Conservation (phyloP, 2,329 filamentous ascomycete species). For the Corinectria fuckeliana region DNA sequence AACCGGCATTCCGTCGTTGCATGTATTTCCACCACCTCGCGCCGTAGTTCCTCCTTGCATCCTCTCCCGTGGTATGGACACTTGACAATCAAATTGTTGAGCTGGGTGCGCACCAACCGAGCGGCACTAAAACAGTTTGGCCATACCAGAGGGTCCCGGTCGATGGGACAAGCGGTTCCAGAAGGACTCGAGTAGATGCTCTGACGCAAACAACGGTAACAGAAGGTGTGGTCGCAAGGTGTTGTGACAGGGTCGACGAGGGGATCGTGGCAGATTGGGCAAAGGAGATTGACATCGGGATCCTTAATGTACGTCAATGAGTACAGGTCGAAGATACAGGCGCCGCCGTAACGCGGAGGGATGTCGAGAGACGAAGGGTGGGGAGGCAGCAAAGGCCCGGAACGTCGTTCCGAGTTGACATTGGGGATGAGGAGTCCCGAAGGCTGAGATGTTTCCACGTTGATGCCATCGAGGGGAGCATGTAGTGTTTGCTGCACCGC, state of each 20-base stretch:
- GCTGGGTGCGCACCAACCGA: conserved; percentile 63
- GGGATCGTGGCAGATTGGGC: conserved; percentile 65
- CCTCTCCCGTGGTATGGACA: conserved; percentile 62
- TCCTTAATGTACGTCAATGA: conserved; percentile 52
- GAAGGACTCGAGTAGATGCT: conserved; percentile 50
- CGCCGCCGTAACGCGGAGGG: conserved; percentile 46
- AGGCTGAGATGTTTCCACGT: conserved; percentile 20
- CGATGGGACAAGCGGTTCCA: conserved; percentile 61
- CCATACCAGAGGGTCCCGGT: conserved; percentile 55
- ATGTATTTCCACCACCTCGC: conserved; percentile 63
- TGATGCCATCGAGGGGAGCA: conserved; percentile 21
- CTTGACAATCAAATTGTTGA: conserved; percentile 64
- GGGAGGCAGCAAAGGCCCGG: conserved; percentile 44
- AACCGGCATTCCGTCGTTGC: conserved; percentile 63
- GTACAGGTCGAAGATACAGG: conserved; percentile 53
- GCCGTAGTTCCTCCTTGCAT: conserved; percentile 57
- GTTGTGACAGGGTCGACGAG: conserved; percentile 67
- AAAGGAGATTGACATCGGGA: conserved; percentile 56
- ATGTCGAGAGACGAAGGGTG: conserved; percentile 49
- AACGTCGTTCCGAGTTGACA: conserved; percentile 38
- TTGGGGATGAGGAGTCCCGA: conserved; percentile 30
- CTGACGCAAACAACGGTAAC: conserved; percentile 60
- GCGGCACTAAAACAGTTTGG: conserved; percentile 50
- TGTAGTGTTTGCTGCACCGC: conserved; percentile 33
- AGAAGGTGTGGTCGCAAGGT: conserved; percentile 70